phyloP scores from a whole-genome alignment of 2,329 filamentous ascomycete genomes.

The Claviceps quebecensis region DNA sequence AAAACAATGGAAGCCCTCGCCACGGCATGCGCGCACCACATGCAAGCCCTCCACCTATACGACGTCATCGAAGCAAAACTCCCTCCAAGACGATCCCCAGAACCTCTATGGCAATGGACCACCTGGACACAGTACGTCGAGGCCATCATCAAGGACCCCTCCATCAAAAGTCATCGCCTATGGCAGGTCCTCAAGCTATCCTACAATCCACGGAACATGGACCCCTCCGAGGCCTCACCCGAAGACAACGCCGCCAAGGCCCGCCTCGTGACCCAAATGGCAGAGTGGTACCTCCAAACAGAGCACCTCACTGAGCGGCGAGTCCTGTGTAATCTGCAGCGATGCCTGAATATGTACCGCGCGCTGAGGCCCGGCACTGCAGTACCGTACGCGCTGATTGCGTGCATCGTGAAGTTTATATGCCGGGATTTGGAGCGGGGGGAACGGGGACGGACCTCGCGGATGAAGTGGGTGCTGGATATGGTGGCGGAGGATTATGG shows the following conservation, averaged over 20 bases:
- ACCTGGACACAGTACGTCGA: slow-evolving; percentile 19
- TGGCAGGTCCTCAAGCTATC: slow-evolving; percentile 17
- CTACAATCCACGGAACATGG: not conserved
- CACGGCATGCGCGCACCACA: slow-evolving; percentile 12
- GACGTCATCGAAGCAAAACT: slow-evolving; percentile 6
- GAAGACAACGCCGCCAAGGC: slow-evolving; percentile 11
- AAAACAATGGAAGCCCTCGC: slow-evolving; percentile 9
- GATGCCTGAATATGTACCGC: slow-evolving; percentile 14
- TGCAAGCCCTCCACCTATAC: slow-evolving; percentile 14
- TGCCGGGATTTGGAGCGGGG: slow-evolving; percentile 21
- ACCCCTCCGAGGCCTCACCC: not conserved
- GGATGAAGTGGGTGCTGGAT: slow-evolving; percentile 17
- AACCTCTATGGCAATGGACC: slow-evolving; percentile 17
- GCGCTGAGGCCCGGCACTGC: slow-evolving; percentile 6
- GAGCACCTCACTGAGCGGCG: slow-evolving; percentile 16
- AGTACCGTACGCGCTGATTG: slow-evolving; percentile 15
- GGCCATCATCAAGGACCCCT: slow-evolving; percentile 19
- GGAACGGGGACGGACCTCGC: slow-evolving; percentile 16
- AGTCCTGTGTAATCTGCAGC: slow-evolving; percentile 17
- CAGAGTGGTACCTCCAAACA: slow-evolving; percentile 16
- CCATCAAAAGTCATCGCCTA: slow-evolving; percentile 11
- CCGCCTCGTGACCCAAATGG: slow-evolving; percentile 18
- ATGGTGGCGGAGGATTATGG: slow-evolving; percentile 13
- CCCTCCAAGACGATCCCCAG: not conserved
- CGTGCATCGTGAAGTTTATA: slow-evolving; percentile 14